Conservation (phyloP, 176 grass and related monocot species). For the Ensete ventricosum region DNA sequence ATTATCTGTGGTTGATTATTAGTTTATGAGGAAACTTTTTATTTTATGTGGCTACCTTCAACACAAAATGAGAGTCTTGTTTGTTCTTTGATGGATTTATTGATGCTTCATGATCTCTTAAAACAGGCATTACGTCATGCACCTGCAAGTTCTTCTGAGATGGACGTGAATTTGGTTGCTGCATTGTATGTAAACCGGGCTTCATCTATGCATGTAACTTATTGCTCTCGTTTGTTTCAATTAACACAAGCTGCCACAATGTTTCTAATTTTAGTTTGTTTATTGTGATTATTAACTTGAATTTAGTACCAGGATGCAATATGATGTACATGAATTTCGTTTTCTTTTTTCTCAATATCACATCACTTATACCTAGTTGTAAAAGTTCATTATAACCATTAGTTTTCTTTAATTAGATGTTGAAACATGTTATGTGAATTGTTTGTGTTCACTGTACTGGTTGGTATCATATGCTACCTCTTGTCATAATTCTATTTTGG, state of each 20-base stretch:
- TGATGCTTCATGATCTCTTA: conserved; percentile 21
- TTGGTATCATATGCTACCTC: background rate
- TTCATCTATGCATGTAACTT: conserved; percentile 78
- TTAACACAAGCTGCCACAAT: conserved; percentile 17
- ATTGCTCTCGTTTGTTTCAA: conserved; percentile 14
- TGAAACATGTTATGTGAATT: no score
- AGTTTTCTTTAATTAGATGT: no score
- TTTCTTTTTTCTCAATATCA: no score
- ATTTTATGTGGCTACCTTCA: background rate
- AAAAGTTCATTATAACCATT: no score
- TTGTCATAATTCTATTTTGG: background rate
- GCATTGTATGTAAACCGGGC: conserved; percentile 77
- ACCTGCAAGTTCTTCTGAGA: conserved; percentile 31
- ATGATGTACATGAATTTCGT: background rate
- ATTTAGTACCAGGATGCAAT: background rate
- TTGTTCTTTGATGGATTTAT: background rate
- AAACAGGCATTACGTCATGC: conserved; percentile 54
- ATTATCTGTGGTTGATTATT: no score
- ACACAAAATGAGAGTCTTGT: background rate
- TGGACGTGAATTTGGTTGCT: conserved; percentile 43
- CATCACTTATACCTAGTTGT: no score
- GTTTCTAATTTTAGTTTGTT: background rate
- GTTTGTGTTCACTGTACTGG: no score
- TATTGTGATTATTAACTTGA: background rate
- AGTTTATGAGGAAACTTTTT: no score